phyloP scores from a whole-genome alignment of 805 yeast species.

The Nakazawaea wickerhamii region DNA sequence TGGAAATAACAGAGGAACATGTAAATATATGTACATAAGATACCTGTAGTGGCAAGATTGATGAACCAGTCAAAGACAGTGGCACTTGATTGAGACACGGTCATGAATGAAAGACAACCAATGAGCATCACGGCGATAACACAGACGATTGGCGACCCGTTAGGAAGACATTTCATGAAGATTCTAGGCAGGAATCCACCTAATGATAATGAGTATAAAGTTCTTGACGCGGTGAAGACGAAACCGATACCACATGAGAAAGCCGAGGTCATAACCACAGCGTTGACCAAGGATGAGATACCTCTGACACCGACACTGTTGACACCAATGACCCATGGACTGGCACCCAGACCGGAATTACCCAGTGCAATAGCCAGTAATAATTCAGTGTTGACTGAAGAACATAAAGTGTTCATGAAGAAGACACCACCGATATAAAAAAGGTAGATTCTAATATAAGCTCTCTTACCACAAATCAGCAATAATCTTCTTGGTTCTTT shows the following conservation, averaged over 20 bases:
- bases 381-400: constrained; percentile 36
- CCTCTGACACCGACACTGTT: constrained; percentile 35
- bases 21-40: constrained; percentile 53
- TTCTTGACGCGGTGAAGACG: constrained; percentile 41
- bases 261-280: constrained; percentile 35
- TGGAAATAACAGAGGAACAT: constrained; percentile 55
- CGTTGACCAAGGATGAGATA: constrained; percentile 42
- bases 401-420: constrained; percentile 39
- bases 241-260: constrained; percentile 47
- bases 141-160: constrained; percentile 43
- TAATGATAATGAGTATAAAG: constrained; percentile 40
- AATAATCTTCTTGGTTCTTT: constrained; percentile 42
- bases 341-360: constrained; percentile 41
- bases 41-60: constrained; percentile 66
- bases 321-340: constrained; percentile 47
- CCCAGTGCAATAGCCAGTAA: constrained; percentile 27
- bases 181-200: constrained; percentile 42
- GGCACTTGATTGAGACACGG: constrained; percentile 51
- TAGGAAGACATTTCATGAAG: constrained; percentile 37
- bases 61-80: constrained; percentile 69
- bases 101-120: constrained; percentile 41
- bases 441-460: constrained; percentile 36
- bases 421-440: constrained; percentile 45
- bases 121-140: constrained; percentile 35
- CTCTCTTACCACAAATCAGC: constrained; percentile 43